These are phyloP conservation scores for Phanerochaete sordida DNA, from an alignment of 768 basidiomycete genomes.

Conservation along the genomic window DNA sequence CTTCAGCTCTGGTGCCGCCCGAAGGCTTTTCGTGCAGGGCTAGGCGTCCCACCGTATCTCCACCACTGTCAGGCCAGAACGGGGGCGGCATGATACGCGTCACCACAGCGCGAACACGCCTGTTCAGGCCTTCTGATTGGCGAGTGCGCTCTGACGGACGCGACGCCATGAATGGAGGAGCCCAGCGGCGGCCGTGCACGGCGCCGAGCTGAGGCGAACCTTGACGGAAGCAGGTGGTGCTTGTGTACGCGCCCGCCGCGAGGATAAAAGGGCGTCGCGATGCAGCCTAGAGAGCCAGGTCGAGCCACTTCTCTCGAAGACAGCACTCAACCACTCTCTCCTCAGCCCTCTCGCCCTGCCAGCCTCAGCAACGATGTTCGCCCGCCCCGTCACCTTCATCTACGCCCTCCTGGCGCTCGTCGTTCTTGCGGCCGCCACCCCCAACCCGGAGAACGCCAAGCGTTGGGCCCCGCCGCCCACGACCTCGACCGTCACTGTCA, in stretches of 20 bases:
- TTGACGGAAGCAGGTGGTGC: no score
- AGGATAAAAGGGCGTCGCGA: background rate
- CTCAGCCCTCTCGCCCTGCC: background rate
- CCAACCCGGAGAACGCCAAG: conserved; percentile 1
- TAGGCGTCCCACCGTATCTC: background rate
- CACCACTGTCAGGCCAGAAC: background rate
- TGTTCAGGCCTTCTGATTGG: background rate
- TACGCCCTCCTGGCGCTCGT: conserved; percentile 7
- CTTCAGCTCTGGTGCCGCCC: background rate
- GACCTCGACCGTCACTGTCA: conserved; percentile 2
- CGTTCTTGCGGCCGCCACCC: conserved; percentile 11
- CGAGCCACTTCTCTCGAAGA: background rate
- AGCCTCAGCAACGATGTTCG: conserved; percentile 8
- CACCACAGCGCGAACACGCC: background rate
- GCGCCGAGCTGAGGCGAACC: background rate
- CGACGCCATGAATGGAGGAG: background rate
- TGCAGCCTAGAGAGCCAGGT: background rate
- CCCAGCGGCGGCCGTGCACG: background rate
- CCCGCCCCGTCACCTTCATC: conserved; percentile 5
- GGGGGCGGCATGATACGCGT: background rate
- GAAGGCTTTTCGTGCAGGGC: background rate
- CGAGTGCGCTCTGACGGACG: background rate
- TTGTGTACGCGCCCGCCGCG: background rate
- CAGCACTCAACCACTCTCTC: background rate
- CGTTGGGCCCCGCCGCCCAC: background rate